These are phyloP conservation scores for Ophiocordyceps unilateralis DNA, from an alignment of 2,329 filamentous ascomycete species.

Conservation along the genomic window DNA sequence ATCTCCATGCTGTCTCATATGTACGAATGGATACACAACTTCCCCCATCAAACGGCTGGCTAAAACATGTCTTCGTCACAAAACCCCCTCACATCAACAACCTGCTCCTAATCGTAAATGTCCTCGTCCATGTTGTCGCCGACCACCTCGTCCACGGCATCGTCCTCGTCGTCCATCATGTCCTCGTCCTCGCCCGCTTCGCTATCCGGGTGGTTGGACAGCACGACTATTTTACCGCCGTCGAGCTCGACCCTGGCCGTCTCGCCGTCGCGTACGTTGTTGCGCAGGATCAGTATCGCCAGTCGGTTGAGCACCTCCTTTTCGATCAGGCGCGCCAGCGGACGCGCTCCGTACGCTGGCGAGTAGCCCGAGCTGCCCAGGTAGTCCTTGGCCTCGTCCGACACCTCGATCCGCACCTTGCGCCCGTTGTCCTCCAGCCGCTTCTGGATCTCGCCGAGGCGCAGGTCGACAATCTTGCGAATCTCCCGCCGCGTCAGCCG, in stretches of 20 bases:
- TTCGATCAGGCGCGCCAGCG: conserved; percentile 78
- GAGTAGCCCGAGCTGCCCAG: conserved; percentile 84
- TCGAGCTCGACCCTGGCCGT: conserved; percentile 60
- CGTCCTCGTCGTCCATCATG: conserved; percentile 56
- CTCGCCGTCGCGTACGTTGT: conserved; percentile 74
- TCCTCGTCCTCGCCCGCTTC: conserved; percentile 47
- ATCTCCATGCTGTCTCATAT: too few species aligned
- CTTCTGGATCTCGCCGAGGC: conserved; percentile 77
- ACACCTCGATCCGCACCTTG: conserved; percentile 71
- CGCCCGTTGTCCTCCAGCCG: conserved; percentile 72
- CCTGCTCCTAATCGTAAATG: conserved; percentile 26
- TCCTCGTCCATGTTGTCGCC: conserved; percentile 45
- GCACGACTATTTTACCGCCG: conserved; percentile 62
- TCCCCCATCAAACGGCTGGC: too few species aligned
- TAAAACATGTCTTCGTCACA: too few species aligned
- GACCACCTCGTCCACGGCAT: conserved; percentile 52
- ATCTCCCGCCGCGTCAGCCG: conserved; percentile 81
- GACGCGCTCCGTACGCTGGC: conserved; percentile 84
- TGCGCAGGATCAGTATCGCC: conserved; percentile 78
- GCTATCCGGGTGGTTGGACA: conserved; percentile 62
- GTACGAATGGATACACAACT: too few species aligned
- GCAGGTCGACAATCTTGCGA: conserved; percentile 85
- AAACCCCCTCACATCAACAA: too few species aligned
- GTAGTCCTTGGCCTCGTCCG: conserved; percentile 79
- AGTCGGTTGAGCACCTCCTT: conserved; percentile 91